Evolutionary conservation across 441 rosid species (phyloP).

Genomic region (Populus hybrid): DNA sequence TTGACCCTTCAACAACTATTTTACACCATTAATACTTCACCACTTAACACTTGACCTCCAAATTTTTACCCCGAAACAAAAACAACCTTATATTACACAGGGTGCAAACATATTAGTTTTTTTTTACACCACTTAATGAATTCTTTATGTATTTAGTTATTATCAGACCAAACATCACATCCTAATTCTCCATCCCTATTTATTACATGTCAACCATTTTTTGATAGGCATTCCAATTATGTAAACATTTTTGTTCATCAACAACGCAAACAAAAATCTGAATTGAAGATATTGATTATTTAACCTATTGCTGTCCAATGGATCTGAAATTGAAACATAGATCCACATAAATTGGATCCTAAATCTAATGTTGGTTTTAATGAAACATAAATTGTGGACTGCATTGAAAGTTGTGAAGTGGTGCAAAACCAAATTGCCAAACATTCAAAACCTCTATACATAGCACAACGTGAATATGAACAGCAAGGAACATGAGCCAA

Average conservation of each 20-base stretch:
- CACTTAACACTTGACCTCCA: neutral
- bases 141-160: neutral
- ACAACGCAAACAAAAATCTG: too few relatives aligned
- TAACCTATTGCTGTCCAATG: neutral
- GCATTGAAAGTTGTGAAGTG: neutral
- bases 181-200: neutral
- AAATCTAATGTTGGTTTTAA: too few relatives aligned
- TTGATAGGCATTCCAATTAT: neutral
- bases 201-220: neutral
- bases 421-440: neutral
- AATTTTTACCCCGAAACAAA: neutral
- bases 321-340: neutral
- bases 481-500: neutral
- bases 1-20: neutral
- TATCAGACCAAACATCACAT: conserved; percentile 1
- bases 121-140: neutral
- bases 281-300: neutral
- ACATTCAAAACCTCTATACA: neutral
- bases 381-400: neutral
- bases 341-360: neutral
- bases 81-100: neutral
- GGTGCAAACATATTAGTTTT: neutral
- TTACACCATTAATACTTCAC: neutral
- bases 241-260: neutral
- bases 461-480: neutral